Evolutionary conservation across 371 early-diverging fungal species (phyloP), one percentile per base, ranked within the genome.

Genomic region (Furculomyces boomerangus): DNA sequence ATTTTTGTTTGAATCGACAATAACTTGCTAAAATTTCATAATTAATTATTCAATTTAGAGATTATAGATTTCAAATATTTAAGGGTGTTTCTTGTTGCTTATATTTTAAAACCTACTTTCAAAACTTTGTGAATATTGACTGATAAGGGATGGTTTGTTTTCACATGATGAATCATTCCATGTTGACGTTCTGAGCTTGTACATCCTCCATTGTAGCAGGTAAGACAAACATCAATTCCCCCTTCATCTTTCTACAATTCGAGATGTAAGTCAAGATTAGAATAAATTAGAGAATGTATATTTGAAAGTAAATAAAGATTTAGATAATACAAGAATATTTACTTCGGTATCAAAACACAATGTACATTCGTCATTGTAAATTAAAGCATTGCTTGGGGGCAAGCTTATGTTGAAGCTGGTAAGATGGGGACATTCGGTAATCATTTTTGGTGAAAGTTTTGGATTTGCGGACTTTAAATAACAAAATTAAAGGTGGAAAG

Each of bases 361-460:
- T 20, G 90, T 88, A 70, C 96, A 94, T 67, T 94, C 95, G 55
- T 94, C 93, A 68, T 91, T 92, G 77, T 88, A 79, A 24, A 94
- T 81, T 54, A 74, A 59, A 0, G 68, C 58, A 41, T 24, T 32
- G 25, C 18, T 26, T 30, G 5, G 3, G 18, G 55, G 31, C 10
- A 40, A 22, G 3, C 7, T 7, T 8, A 54, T 25, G 14, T 32
- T 3, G n/a, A 2, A 3, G 14, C 41, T 32, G 25, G 2, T 5
- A 14, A 48, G 3, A 44, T 54, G 55, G 20, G 27, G 14, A 54
- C 55, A 54, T 14, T 7, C 14, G 2, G 31, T 27, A 25, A 13
- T 27, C 55, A 54, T 54, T 32, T 35, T 53, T 3, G 14, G 7
- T 13, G 14, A n/a, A 25, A 28, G 18, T 50, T 22, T 24, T n/a